Conservation (phyloP, 352 stramenopile species). For the Blastocystis sp. region DNA sequence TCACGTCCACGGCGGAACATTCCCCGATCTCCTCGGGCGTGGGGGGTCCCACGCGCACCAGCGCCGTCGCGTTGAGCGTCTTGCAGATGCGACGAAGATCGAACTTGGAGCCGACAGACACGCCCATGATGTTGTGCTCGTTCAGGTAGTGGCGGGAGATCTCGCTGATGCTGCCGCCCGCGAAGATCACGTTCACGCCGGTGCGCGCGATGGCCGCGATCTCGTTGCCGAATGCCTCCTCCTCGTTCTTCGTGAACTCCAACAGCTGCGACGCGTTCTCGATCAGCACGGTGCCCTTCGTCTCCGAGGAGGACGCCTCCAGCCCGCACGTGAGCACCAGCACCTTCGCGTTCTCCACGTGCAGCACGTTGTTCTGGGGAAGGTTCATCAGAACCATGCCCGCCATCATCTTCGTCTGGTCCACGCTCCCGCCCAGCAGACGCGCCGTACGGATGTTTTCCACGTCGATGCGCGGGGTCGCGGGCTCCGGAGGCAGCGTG, state of each 20-base stretch:
- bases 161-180: slow-evolving; percentile 90
- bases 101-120: slow-evolving; percentile 97
- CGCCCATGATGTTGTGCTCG: slow-evolving; percentile 91
- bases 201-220: slow-evolving; percentile 91
- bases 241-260: slow-evolving; percentile 92
- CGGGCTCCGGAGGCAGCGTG: slow-evolving; percentile 81
- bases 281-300: slow-evolving; percentile 99
- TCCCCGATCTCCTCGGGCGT: slow-evolving; percentile 96
- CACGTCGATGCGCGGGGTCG: slow-evolving; percentile 85
- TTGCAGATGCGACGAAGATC: slow-evolving; percentile 93
- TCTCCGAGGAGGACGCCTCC: slow-evolving; percentile 91
- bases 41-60: slow-evolving; percentile 90
- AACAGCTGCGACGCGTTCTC: slow-evolving; percentile 80
- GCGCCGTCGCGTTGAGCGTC: slow-evolving; percentile 89
- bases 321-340: slow-evolving; percentile 80
- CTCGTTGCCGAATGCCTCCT: slow-evolving; percentile 93
- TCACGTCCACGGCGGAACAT: slow-evolving; percentile 85
- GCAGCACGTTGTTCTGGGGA: slow-evolving; percentile 86
- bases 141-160: slow-evolving; percentile 99
- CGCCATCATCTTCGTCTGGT: slow-evolving; percentile 90
- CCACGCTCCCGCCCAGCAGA: slow-evolving; percentile 90
- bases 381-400: slow-evolving; percentile 92
- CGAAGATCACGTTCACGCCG: slow-evolving; percentile 90
- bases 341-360: slow-evolving; percentile 87
- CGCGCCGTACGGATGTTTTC: slow-evolving; percentile 96